Conservation (phyloP, 371 early-diverging fungal species). For the Mucor lusitanicus region DNA sequence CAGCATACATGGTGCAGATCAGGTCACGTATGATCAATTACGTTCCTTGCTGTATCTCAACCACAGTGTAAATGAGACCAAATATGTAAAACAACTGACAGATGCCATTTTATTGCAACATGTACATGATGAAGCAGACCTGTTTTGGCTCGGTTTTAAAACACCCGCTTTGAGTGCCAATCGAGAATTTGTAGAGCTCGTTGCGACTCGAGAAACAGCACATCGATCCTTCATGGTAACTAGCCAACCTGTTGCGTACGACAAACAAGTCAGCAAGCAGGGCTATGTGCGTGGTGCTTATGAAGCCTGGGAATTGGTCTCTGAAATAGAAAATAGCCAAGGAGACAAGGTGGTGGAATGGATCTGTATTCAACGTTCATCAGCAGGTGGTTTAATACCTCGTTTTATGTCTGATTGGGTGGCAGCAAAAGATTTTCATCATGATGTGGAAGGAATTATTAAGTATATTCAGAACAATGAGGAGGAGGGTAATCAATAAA, state of each 20-base stretch:
- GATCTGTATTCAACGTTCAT: constrained; percentile 31
- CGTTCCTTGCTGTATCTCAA: not conserved
- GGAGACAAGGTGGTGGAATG: constrained; percentile 25
- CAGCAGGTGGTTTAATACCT: constrained; percentile 30
- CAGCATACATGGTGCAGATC: not conserved
- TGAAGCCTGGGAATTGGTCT: constrained; percentile 32
- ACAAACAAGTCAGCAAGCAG: constrained; percentile 1
- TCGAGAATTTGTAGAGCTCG: constrained; percentile 38
- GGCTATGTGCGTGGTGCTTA: constrained; percentile 31
- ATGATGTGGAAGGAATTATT: constrained; percentile 23
- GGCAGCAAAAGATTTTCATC: constrained; percentile 22
- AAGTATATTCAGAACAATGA: constrained; percentile 8
- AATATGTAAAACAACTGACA: constrained; percentile 1
- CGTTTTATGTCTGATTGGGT: constrained; percentile 21
- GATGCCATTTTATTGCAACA: not conserved
- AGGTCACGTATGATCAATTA: constrained; percentile 2
- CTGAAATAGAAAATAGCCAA: constrained; percentile 15
- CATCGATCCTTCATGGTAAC: constrained; percentile 26
- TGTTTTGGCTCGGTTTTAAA: constrained; percentile 34
- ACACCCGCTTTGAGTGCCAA: constrained; percentile 15
- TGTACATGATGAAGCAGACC: constrained; percentile 19
- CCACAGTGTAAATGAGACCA: not conserved
- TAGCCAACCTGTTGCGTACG: constrained; percentile 22
- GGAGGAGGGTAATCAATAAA: not conserved
- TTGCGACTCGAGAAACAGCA: constrained; percentile 24